Percentiles rank a stretch among this genome's conserved stretches.
Conservation (phyloP, 805 yeast genomes). For the Naumovozyma baii region DNA sequence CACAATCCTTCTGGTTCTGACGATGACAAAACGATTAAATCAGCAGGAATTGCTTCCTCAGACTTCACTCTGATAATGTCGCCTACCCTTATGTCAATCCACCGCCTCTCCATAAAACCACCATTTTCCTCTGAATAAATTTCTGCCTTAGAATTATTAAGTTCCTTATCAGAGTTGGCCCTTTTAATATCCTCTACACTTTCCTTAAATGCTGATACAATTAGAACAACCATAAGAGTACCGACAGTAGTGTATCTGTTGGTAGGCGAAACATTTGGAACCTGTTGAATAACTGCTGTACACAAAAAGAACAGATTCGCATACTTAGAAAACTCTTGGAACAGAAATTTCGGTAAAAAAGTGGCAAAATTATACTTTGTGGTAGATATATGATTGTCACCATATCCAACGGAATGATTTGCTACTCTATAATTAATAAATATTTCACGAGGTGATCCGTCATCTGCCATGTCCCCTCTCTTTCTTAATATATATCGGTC, state of each 20-base stretch:
- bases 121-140: slow-evolving; percentile 52
- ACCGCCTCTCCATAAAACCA: slow-evolving; percentile 54
- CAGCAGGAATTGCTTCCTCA: slow-evolving; percentile 93
- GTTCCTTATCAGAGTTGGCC: slow-evolving; percentile 76
- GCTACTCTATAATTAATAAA: slow-evolving; percentile 52
- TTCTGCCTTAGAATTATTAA: slow-evolving; percentile 66
- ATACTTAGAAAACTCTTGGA: slow-evolving; percentile 94
- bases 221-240: slow-evolving; percentile 71
- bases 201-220: slow-evolving; percentile 90
- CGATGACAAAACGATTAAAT: slow-evolving; percentile 70
- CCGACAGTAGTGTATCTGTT: slow-evolving; percentile 93
- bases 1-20: slow-evolving; percentile 98
- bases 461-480: slow-evolving; percentile 6
- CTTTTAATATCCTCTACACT: slow-evolving; percentile 85
- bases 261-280: slow-evolving; percentile 93
- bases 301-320: slow-evolving; percentile 89
- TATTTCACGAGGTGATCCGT: slow-evolving; percentile 53
- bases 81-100: slow-evolving; percentile 88
- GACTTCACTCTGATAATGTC: slow-evolving; percentile 77
- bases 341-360: slow-evolving; percentile 84
- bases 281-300: slow-evolving; percentile 92
- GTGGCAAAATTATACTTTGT: slow-evolving; percentile 92
- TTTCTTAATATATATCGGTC: slow-evolving; percentile 30
- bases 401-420: slow-evolving; percentile 48
- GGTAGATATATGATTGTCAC: slow-evolving; percentile 83